Percentiles rank a stretch among this genome's conserved stretches.
These are phyloP conservation scores for Helenozyma baotianmanensis DNA, from an alignment of 805 yeast species.

Conservation along the genomic window DNA sequence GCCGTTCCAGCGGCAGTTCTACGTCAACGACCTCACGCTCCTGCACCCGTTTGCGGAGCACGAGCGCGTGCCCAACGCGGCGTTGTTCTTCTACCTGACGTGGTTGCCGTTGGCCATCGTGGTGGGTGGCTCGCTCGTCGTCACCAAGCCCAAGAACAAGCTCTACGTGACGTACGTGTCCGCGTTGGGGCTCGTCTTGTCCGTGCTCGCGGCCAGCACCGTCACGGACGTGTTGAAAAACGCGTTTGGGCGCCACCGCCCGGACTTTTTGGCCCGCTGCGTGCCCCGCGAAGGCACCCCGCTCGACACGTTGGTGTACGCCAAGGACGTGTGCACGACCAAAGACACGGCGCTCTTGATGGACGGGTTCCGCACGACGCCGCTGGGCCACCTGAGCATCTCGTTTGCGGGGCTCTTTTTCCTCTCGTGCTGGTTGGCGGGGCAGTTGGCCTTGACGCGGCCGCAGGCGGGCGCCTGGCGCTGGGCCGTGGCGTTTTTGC, in stretches of 20 bases:
- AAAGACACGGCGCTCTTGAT: conserved; percentile 37
- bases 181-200: conserved; percentile 57
- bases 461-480: conserved; percentile 61
- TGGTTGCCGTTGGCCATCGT: conserved; percentile 47
- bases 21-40: conserved; percentile 67
- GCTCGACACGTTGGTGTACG: conserved; percentile 46
- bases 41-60: conserved; percentile 75
- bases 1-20: conserved; percentile 80
- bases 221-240: conserved; percentile 73
- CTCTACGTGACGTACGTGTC: conserved; percentile 60
- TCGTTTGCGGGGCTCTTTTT: conserved; percentile 67
- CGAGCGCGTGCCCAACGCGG: conserved; percentile 62
- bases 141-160: conserved; percentile 50
- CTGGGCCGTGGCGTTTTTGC: conserved; percentile 46
- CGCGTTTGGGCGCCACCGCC: conserved; percentile 86
- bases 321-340: conserved; percentile 64
- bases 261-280: conserved; percentile 88
- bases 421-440: conserved; percentile 59
- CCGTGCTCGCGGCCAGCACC: conserved; percentile 56
- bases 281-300: conserved; percentile 61
- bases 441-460: conserved; percentile 51
- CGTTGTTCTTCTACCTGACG: conserved; percentile 51
- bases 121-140: conserved; percentile 27
- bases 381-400: conserved; percentile 75
- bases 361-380: conserved; percentile 80